Evolutionary conservation across 129 eudicot genomes (phyloP), one percentile per base, ranked within the genome.

Genomic region (Cynara cardunculus): DNA sequence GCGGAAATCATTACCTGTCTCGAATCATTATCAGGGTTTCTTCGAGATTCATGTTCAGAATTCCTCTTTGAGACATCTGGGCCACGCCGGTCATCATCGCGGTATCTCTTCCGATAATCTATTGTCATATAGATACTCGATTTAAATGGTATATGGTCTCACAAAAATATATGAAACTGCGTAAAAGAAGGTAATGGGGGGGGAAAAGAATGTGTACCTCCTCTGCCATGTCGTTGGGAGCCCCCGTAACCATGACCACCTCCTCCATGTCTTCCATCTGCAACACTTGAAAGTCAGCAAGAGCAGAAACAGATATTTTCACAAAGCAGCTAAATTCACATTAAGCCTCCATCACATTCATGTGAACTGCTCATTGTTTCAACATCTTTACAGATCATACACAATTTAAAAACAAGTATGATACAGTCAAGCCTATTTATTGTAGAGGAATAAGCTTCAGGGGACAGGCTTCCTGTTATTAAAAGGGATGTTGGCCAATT

Each of bases 81-180:
- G 44, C 86, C 92, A 5, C 79, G 89, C 7, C 92, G 91, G 27
- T 95, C 99, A 85, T 95, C 99, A 35, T 95, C 99, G 35, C 97
- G 87, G 72, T 90, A 72, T 72, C 99, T 85, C 87, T 95, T 95
- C 73, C 97, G 88, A 28, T 76, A 90, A 84, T 89, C 95, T 94
- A 82, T 21, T 28, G 7, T 53, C 34, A 19, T 28, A 68, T 26
- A 78, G 27, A 59, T 34, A 76, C 66, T 46, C 41, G 16, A 71
- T 32, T 24, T 46, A 24, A 34, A 13, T 34, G 59, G 24, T 5
- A 37, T 27, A 26, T 18, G 25, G 26, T 31, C 9, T 13, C 46
- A 67, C 21, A 10, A 12, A 35, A n/a, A 53, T 21, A 66, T 25
- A 7, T 3, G 5, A 61, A 25, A 59, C 26, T 3, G 5, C 14